Evolutionary conservation across 2,329 filamentous ascomycete species (phyloP).

Genomic region (Trichoderma oligosporum): DNA sequence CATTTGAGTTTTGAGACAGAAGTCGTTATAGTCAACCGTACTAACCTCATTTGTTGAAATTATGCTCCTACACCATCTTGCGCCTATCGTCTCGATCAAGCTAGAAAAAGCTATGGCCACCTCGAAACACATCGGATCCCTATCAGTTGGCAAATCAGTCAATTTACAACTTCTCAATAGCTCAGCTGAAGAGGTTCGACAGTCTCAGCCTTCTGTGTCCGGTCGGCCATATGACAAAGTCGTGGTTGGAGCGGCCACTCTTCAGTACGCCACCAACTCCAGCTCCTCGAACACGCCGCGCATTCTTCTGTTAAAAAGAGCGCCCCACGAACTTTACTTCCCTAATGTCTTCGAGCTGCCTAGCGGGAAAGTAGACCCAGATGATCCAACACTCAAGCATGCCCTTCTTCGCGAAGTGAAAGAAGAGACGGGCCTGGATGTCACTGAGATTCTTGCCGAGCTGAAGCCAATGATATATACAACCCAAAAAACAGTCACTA

Average conservation of each 20-base stretch:
- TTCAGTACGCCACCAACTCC: neutral
- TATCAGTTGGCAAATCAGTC: too few relatives aligned
- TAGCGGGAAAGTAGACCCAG: neutral
- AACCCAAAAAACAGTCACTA: too few relatives aligned
- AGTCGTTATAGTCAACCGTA: too few relatives aligned
- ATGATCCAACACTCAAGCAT: neutral
- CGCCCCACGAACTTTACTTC: neutral
- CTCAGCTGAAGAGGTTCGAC: neutral
- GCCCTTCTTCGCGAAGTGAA: neutral
- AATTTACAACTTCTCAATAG: neutral
- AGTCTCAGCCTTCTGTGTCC: neutral
- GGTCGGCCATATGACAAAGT: neutral
- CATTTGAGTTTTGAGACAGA: too few relatives aligned
- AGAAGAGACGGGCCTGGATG: neutral
- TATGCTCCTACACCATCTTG: too few relatives aligned
- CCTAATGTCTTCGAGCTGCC: neutral
- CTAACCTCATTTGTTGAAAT: too few relatives aligned
- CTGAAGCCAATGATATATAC: neutral
- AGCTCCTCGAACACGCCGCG: too few relatives aligned
- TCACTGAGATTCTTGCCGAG: neutral
- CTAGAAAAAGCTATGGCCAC: too few relatives aligned
- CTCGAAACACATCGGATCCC: too few relatives aligned
- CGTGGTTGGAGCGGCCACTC: neutral
- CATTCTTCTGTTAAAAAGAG: neutral
- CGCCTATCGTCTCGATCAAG: too few relatives aligned